Evolutionary conservation across 495 filamentous ascomycete genomes (phyloP).

Genomic region (Xylaria sp.): DNA sequence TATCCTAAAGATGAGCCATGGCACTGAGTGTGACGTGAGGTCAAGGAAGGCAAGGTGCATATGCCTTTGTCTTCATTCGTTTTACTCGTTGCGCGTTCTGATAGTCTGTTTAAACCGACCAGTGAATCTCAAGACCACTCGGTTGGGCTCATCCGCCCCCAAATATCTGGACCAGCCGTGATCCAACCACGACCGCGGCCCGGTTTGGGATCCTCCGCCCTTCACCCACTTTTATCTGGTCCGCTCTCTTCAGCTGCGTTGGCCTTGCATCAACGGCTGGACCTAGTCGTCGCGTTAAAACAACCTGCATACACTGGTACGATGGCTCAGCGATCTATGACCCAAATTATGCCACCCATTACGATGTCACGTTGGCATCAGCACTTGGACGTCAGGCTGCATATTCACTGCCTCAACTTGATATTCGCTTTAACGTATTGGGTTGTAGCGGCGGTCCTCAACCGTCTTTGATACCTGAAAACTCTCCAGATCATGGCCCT

Average conservation of each 20-base stretch:
- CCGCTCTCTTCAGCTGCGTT: constrained; percentile 42
- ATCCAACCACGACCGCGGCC: constrained; percentile 26
- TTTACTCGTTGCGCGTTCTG: constrained; percentile 32
- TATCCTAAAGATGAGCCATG: constrained; percentile 11
- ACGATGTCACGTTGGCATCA: constrained; percentile 30
- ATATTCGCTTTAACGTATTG: constrained; percentile 17
- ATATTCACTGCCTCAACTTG: constrained; percentile 27
- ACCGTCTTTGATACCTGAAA: constrained; percentile 26
- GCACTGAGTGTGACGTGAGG: constrained; percentile 37
- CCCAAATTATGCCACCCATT: constrained; percentile 28
- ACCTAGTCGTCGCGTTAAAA: constrained; percentile 34
- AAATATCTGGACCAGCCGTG: constrained; percentile 29
- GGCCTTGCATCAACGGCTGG: constrained; percentile 51
- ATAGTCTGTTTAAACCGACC: constrained; percentile 29
- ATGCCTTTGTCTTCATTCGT: constrained; percentile 37
- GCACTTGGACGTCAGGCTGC: constrained; percentile 31
- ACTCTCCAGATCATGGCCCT: constrained; percentile 8
- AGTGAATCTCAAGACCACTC: constrained; percentile 39
- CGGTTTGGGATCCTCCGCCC: constrained; percentile 26
- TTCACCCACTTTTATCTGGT: constrained; percentile 28
- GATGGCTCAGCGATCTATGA: constrained; percentile 30
- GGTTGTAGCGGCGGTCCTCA: constrained; percentile 22
- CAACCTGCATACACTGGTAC: constrained; percentile 32
- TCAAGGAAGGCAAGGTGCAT: constrained; percentile 53
- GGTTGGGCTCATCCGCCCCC: constrained; percentile 42